These are phyloP conservation scores for Salix caprea DNA, from an alignment of 345 rosid genomes.

Conservation along the genomic window DNA sequence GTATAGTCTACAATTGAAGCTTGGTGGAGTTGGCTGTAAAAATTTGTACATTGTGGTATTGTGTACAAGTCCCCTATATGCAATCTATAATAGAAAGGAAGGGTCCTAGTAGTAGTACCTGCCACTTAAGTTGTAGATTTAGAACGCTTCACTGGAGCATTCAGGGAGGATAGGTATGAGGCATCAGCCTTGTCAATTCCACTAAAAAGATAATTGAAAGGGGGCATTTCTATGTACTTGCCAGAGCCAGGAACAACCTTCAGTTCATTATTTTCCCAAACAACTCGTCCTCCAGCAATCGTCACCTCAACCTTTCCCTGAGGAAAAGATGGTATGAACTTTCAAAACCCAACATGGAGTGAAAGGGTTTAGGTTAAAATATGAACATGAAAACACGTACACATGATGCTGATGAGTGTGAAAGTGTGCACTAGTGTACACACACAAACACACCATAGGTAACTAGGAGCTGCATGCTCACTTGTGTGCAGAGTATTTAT, in stretches of 20 bases:
- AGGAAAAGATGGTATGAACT: neutral
- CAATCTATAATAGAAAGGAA: neutral
- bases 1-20: neutral
- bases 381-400: neutral
- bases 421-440: neutral
- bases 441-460: neutral
- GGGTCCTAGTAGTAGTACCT: neutral
- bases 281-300: conserved; percentile 77
- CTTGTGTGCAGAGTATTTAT: neutral
- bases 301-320: conserved; percentile 97
- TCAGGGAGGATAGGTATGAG: conserved; percentile 59
- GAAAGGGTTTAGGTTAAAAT: neutral
- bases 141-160: conserved; percentile 71
- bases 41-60: neutral
- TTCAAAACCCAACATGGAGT: neutral
- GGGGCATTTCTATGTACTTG: conserved; percentile 65
- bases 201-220: conserved; percentile 69
- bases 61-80: neutral
- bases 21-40: neutral
- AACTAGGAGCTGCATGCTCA: neutral
- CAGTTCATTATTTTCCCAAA: conserved; percentile 75
- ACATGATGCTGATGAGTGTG: neutral
- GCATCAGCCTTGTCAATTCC: conserved; percentile 83
- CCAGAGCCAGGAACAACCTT: conserved; percentile 72
- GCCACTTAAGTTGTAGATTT: conserved; percentile 28